phyloP scores from a whole-genome alignment of 2,329 filamentous ascomycete genomes.

The Lachnellula cervina region DNA sequence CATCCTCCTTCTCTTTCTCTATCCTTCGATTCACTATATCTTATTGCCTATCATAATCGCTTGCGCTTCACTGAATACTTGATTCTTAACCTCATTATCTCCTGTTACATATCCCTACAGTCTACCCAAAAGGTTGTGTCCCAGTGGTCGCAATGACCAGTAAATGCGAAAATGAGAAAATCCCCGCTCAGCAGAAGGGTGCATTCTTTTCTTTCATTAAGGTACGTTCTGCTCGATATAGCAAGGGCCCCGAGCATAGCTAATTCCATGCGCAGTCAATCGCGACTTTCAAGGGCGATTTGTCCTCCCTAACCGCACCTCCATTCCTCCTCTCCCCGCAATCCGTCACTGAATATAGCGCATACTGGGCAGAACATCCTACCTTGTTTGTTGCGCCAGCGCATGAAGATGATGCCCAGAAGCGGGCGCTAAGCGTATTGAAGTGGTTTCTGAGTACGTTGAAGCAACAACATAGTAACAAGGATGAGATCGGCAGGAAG shows the following conservation, averaged over 20 bases:
- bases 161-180: constrained; percentile 17
- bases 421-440: constrained; percentile 78
- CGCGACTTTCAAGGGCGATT: constrained; percentile 76
- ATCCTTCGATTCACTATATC: background rate
- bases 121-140: background rate
- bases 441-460: constrained; percentile 95
- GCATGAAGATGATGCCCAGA: constrained; percentile 70
- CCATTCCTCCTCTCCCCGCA: constrained; percentile 79
- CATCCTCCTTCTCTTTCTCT: background rate
- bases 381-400: constrained; percentile 76
- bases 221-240: constrained; percentile 14
- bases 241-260: background rate
- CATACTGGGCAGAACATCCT: constrained; percentile 79
- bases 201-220: constrained; percentile 31
- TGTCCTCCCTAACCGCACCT: constrained; percentile 73
- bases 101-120: background rate
- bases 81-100: background rate
- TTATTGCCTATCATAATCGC: too few relatives aligned
- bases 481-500: constrained; percentile 61
- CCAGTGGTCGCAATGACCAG: constrained; percentile 3
- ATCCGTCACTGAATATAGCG: constrained; percentile 73
- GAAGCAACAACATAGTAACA: constrained; percentile 71
- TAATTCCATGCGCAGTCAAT: constrained; percentile 49
- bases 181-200: constrained; percentile 23
- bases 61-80: background rate